These are phyloP conservation scores for Lolium rigidum DNA, from an alignment of 176 grass and related monocot genomes.

Conservation along the genomic window DNA sequence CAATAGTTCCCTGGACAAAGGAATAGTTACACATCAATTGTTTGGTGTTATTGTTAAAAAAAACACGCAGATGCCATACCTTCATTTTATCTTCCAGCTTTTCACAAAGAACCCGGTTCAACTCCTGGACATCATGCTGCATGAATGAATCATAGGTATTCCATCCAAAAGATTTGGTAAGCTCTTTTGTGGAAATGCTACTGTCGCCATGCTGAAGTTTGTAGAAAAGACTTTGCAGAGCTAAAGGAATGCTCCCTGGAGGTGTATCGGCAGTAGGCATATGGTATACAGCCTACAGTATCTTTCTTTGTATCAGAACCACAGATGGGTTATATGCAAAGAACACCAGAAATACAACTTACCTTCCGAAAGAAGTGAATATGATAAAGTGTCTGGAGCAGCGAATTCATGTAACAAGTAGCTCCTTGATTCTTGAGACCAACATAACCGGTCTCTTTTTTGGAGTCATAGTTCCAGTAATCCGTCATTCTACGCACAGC, in stretches of 20 bases:
- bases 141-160: slow-evolving; percentile 80
- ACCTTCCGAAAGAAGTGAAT: slow-evolving; percentile 81
- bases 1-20: slow-evolving; percentile 60
- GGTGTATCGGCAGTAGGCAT: slow-evolving; percentile 78
- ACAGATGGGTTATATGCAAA: slow-evolving; percentile 16
- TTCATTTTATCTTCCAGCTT: slow-evolving; percentile 92
- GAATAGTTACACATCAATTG: slow-evolving; percentile 24
- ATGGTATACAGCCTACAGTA: slow-evolving; percentile 82
- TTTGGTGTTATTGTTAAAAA: neutral
- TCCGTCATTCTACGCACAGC: slow-evolving; percentile 63
- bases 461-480: slow-evolving; percentile 77
- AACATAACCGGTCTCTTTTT: slow-evolving; percentile 84
- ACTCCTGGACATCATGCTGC: slow-evolving; percentile 89
- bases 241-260: slow-evolving; percentile 76
- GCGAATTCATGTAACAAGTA: slow-evolving; percentile 92
- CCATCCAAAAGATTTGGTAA: slow-evolving; percentile 93
- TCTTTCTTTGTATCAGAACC: slow-evolving; percentile 43
- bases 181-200: slow-evolving; percentile 81
- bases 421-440: slow-evolving; percentile 91
- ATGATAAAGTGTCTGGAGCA: slow-evolving; percentile 84
- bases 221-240: slow-evolving; percentile 85
- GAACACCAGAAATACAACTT: slow-evolving; percentile 29
- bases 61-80: slow-evolving; percentile 53
- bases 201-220: slow-evolving; percentile 78
- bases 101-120: slow-evolving; percentile 84